Percentiles rank a stretch among this genome's conserved stretches.
Evolutionary conservation across 1,284 basidiomycete species (phyloP).

Genomic region (Rugosomyces carneus): DNA sequence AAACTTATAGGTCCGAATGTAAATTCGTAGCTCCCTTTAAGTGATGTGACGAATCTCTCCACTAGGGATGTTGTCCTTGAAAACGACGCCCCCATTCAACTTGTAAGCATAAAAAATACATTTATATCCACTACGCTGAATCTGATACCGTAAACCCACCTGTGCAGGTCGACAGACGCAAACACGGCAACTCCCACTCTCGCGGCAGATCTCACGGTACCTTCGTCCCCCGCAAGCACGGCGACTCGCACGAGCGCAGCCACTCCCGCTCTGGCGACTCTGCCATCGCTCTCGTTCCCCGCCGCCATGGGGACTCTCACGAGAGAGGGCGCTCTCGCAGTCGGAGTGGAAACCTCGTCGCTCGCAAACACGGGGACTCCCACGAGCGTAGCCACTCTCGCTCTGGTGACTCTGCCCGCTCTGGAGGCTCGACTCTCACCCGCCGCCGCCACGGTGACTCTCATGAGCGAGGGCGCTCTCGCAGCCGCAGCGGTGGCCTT

Average conservation of each 20-base stretch:
- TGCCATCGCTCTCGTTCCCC: constrained; percentile 12
- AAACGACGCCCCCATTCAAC: too few relatives aligned
- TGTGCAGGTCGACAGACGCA: constrained; percentile 8
- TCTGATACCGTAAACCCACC: background rate
- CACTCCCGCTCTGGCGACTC: background rate
- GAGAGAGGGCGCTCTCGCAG: constrained; percentile 10
- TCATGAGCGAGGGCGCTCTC: constrained; percentile 1
- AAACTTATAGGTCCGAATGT: too few relatives aligned
- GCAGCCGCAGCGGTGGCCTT: constrained; percentile 1
- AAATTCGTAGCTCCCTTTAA: too few relatives aligned
- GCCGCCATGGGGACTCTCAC: constrained; percentile 16
- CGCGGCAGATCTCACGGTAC: background rate
- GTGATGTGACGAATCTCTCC: constrained; percentile 12
- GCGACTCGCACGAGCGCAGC: constrained; percentile 12
- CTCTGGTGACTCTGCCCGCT: constrained; percentile 10
- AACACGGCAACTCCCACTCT: constrained; percentile 7
- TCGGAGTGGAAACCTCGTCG: constrained; percentile 8
- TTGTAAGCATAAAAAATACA: too few relatives aligned
- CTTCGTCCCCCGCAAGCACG: constrained; percentile 17
- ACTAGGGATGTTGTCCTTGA: constrained; percentile 12
- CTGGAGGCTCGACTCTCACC: constrained; percentile 9
- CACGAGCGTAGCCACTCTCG: constrained; percentile 12
- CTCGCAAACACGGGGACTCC: constrained; percentile 17
- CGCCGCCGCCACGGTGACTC: constrained; percentile 21
- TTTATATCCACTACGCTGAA: too few relatives aligned